Evolutionary conservation across 352 stramenopile species (phyloP), one percentile per base, ranked within the genome.

Genomic region (Globisporangium polare): DNA sequence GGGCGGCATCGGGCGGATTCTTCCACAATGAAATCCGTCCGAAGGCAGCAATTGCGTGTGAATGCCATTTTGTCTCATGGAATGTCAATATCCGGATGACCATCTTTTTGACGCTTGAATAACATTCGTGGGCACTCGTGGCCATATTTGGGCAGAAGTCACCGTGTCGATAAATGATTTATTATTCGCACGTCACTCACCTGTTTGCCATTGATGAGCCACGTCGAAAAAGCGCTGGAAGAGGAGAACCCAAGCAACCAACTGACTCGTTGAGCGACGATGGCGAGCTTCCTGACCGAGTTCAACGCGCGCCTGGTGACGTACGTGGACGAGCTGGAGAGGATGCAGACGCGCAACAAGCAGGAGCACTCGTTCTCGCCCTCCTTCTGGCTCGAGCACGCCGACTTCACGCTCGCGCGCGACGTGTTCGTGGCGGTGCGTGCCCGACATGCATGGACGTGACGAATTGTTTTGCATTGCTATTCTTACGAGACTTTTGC

Each of bases 341-440:
- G 78, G 49, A 69, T 93, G 35, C 78, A 90, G 64, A 49, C 66
- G 27, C 71, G 72, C 39, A 88, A 83, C 63, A 79, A 75, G 24
- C 58, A 73, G 52, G 69, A 88, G 52, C 72, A 75, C 37, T 62
- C 63, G 35, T 94, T 94, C 65, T 75, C 83, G 63, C 78, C 86
- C 20, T 77, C 72, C 3, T 95, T 95, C 66, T 95, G 86, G 86
- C 66, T 90, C 60, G 71, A 89, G 58, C 71, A 91, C 43, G 63
- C 71, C 18, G 86, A 95, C 33, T 95, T 93, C 61, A 78, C 76
- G 66, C 74, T 93, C 53, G 86, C 83, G 42, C 74, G 83, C 41
- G 84, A 93, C 58, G 86, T 95, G 45, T 89, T 93, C 46, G 63
- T 92, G 5, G 83, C 83, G 71, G 86, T 94, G 70, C 5, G 68